Base-by-base conservation (phyloP, 2,329 filamentous ascomycete genomes). In the Phyllosticta paracitricarpa region DNA sequence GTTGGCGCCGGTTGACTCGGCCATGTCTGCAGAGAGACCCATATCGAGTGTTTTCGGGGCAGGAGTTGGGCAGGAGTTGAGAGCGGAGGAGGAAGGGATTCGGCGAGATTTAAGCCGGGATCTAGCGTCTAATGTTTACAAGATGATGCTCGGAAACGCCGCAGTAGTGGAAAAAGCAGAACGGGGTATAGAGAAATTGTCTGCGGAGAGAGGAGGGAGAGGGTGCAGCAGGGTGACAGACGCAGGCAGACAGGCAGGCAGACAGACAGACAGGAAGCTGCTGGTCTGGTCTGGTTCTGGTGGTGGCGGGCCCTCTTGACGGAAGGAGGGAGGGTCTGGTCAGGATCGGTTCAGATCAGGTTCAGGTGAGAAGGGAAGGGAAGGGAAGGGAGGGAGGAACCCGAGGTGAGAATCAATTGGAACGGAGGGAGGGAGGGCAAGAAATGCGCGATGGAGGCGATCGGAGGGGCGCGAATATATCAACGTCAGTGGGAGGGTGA, bases 11-110 rank as follows among this genome's bases (percentile, higher is more conserved):
- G 40, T 57, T 26, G 54, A 25, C 3, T 55, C 54, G 22, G 54
- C 54, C 6, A 56, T 30, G 30, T 58, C 60, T 58, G 60, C 60
- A 22, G 59, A 61, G 12, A 61, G 48, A 3, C 59, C 59, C 59
- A 61, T 61, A 2, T 19, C 40, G 51, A 22, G 14, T 35, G 57
- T 22, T 51, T 56, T 22, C 25, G 51, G 19, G 51, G 14, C 6
- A 22, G 9, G 33, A 14, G 33, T 26, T 30, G 54, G 54, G 26
- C 17, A 40, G 58, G 28, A 19, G 51, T n/a, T 30, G 57, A 48
- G 22, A 35, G 35, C n/a, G 19, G 51, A 24, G 58, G n/a, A 24
- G 33, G 4, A 9, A 40, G 33, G 33, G 33, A 40, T 10, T 40
- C 33, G 33, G 33, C 33, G 33, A 40, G 33, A 40, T 40, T 40